Percentiles rank a stretch among this genome's conserved stretches.
Conservation (phyloP, 169 alveolate genomes). For the Theileria orientalis region DNA sequence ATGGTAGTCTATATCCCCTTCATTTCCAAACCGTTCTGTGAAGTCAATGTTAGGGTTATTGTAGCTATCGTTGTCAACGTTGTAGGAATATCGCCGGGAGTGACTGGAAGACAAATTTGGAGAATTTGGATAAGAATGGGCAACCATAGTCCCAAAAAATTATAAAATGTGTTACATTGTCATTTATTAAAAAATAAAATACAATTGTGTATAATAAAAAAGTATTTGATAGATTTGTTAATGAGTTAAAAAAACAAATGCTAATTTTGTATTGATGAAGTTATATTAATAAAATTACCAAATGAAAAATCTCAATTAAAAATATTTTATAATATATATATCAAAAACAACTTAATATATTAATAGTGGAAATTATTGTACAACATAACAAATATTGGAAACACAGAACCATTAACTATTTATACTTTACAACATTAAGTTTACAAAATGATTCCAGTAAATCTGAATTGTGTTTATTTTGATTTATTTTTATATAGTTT, state of each 20-base stretch:
- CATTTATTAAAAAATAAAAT: too few relatives aligned
- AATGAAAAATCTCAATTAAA: not conserved
- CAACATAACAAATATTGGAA: not conserved
- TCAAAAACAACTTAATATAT: not conserved
- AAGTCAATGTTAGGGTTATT: too few relatives aligned
- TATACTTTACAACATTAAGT: slow-evolving; percentile 3
- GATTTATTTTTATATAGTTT: not conserved
- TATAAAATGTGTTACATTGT: too few relatives aligned
- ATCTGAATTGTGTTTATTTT: slow-evolving; percentile 4
- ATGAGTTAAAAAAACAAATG: not conserved
- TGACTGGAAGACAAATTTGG: too few relatives aligned
- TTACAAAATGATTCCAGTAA: slow-evolving; percentile 44
- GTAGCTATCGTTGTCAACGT: too few relatives aligned
- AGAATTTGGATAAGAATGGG: too few relatives aligned
- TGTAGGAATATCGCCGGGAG: too few relatives aligned
- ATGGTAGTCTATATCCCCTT: too few relatives aligned
- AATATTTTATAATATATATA: not conserved
- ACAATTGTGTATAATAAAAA: too few relatives aligned
- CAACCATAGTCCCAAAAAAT: too few relatives aligned
- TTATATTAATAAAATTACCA: too few relatives aligned
- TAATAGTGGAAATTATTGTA: not conserved
- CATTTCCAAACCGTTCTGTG: too few relatives aligned
- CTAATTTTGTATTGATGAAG: not conserved
- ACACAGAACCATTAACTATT: not conserved
- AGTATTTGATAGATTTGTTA: not conserved